phyloP scores from a whole-genome alignment of 441 rosid genomes.

The Pelargonium myrrhifolium region DNA sequence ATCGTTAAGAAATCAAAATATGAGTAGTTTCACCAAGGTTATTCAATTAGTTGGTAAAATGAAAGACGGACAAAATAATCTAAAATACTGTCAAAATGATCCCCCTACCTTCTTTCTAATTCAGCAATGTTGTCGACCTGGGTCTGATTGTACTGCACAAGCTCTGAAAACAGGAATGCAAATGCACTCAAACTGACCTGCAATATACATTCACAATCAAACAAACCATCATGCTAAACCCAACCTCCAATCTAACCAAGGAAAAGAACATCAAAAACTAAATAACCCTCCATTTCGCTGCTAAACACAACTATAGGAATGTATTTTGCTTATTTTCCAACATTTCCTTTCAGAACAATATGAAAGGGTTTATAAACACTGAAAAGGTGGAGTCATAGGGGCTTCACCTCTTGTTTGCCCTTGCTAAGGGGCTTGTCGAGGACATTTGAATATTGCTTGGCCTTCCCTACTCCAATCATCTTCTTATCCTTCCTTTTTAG shows the following conservation, averaged over 20 bases:
- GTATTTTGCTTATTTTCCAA: background rate
- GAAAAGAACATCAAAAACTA: background rate
- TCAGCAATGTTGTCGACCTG: constrained; percentile 94
- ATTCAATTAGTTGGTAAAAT: background rate
- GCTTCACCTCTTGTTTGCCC: constrained; percentile 88
- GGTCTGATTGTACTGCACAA: constrained; percentile 90
- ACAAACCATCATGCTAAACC: background rate
- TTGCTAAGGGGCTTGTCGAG: constrained; percentile 92
- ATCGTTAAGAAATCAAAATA: background rate
- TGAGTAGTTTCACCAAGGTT: too few species aligned
- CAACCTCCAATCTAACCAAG: background rate
- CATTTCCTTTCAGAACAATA: background rate
- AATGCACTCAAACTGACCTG: constrained; percentile 94
- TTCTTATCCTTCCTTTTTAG: constrained; percentile 11
- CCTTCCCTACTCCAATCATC: constrained; percentile 94
- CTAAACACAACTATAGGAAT: background rate
- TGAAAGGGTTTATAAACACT: background rate
- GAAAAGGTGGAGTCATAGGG: background rate
- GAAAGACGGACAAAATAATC: background rate
- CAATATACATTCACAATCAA: background rate
- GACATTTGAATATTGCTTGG: constrained; percentile 84
- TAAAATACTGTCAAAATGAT: background rate
- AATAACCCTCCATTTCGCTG: background rate
- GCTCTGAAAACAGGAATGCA: constrained; percentile 92
- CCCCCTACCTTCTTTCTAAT: constrained; percentile 70